Evolutionary conservation across 2,329 filamentous ascomycete genomes (phyloP), one percentile per base, ranked within the genome.

Genomic region (Passalora sequoiae): DNA sequence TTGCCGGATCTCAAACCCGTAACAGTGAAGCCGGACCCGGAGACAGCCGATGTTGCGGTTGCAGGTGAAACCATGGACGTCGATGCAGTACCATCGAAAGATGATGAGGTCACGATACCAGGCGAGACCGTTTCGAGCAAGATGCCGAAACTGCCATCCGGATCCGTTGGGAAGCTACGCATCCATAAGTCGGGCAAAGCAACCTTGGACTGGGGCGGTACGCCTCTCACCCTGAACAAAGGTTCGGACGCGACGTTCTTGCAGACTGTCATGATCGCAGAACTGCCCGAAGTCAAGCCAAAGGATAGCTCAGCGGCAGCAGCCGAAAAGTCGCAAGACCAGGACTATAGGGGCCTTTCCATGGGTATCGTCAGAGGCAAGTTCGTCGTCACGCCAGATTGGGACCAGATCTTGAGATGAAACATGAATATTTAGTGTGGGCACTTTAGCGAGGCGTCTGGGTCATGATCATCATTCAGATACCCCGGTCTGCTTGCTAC

Each of bases 281-380:
- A 56, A 38, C 58, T 63, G 13, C 55, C 54, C 17, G 60, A 60
- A 10, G 59, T 33, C 21, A 59, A 60, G 37, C 58, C 53, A 7
- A 47, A 44, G 17, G 40, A 40, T 17, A 17, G 20, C 16, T 13
- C 31, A 13, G 20, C 19, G 8, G 20, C 13, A 28, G 36, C 42
- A 6, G n/a, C 47, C 7, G 43, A 50, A 33, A 38, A 43, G 43
- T 15, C 20, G 5, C 49, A 38, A 44, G 49, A 57, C 9, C 44
- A 46, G 16, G 20, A 20, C 20, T 50, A 49, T 13, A 64, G 61
- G 10, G 71, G 70, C 1, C 73, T 73, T 62, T 73, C 73, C 2
- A 75, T 83, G 67, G 80, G 78, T 6, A 73, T 79, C 55, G 69
- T 83, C n/a, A 77, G 74, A 60, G 77, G 76, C 41, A 82, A 81